Base-by-base conservation (phyloP, 805 yeast genomes). In the Metschnikowia amazonensis region DNA sequence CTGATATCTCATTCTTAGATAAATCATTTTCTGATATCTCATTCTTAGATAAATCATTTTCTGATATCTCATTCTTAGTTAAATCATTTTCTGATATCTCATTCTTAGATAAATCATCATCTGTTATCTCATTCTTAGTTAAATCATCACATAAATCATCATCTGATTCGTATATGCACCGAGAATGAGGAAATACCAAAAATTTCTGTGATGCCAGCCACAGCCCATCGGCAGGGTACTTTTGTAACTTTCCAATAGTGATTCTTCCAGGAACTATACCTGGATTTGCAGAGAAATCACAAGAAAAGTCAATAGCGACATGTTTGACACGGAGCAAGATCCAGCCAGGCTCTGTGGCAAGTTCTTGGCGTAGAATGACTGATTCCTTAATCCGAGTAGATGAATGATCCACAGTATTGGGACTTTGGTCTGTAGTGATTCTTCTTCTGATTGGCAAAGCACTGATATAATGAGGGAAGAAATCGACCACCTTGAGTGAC, bases 241-340 rank as follows among this genome's bases (percentile, higher is more conserved):
- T 38, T 27, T 44, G 45, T 5, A 68, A 49, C 42, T 58, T 61
- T 9, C 70, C 74, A 6, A 70, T 53, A 41, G 65, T 60, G 20
- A 63, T 60, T 38, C 52, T 55, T 2, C 72, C 69, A 1, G 75
- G 74, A 2, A 69, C 71, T 2, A 64, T n/a, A 36, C 24, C 5
- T 13, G 21, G 32, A 3, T 13, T 1, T 5, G 29, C 46, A 5
- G 14, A 20, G 27, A 52, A 45, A 23, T 52, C 55, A 2, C n/a
- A 5, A n/a, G 41, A 20, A 14, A 49, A 52, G 33, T 52, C 49
- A 14, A 52, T 18, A 17, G 52, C 53, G 6, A 52, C 52, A 24
- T 52, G 54, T 23, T 53, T 53, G 27, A 53, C 43, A 14, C 52
- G 51, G 10, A 53, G 46, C 17, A 53, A 29, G 3, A 43, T 25